A percentile compares a stretch with the other conserved stretches of the same genome.
Evolutionary conservation across 2,329 filamentous ascomycete genomes (phyloP).

Genomic region (Penicillium carneum): DNA sequence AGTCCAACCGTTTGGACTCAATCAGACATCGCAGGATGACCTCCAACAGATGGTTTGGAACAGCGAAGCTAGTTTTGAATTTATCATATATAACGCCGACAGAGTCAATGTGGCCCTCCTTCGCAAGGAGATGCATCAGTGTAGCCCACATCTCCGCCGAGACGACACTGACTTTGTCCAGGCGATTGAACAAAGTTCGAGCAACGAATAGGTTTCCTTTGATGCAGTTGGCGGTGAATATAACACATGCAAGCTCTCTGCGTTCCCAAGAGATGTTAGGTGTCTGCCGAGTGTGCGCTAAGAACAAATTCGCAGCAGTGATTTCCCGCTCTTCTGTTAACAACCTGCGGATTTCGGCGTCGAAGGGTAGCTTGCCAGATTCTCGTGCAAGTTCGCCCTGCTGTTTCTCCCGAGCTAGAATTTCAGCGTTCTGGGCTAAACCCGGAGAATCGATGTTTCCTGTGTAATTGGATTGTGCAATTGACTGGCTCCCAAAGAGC

Average conservation of each 20-base stretch:
- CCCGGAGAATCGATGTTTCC: background rate
- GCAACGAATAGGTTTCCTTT: slow-evolving; percentile 50
- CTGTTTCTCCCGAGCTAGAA: slow-evolving; percentile 25
- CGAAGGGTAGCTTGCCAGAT: slow-evolving; percentile 21
- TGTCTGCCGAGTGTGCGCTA: slow-evolving; percentile 24
- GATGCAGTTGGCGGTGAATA: slow-evolving; percentile 49
- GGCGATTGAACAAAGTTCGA: slow-evolving; percentile 45
- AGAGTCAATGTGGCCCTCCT: slow-evolving; percentile 48
- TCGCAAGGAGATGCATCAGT: slow-evolving; percentile 47
- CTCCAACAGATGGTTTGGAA: slow-evolving; percentile 44
- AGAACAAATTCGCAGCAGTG: slow-evolving; percentile 48
- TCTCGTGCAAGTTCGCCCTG: slow-evolving; percentile 13
- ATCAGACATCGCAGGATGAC: slow-evolving; percentile 48
- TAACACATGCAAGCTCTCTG: slow-evolving; percentile 41
- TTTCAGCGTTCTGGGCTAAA: slow-evolving; percentile 17
- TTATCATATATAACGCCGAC: slow-evolving; percentile 44
- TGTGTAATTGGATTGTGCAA: background rate
- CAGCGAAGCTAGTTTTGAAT: slow-evolving; percentile 38
- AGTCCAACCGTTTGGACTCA: slow-evolving; percentile 48
- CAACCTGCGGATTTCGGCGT: slow-evolving; percentile 37
- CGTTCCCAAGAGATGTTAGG: slow-evolving; percentile 36
- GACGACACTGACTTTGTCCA: slow-evolving; percentile 44
- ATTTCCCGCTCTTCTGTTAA: slow-evolving; percentile 42
- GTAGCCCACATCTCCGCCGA: slow-evolving; percentile 48
- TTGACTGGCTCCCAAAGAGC: background rate